Evolutionary conservation across 2,329 filamentous ascomycete genomes (phyloP).

Genomic region (Aspergillus transmontanensis): DNA sequence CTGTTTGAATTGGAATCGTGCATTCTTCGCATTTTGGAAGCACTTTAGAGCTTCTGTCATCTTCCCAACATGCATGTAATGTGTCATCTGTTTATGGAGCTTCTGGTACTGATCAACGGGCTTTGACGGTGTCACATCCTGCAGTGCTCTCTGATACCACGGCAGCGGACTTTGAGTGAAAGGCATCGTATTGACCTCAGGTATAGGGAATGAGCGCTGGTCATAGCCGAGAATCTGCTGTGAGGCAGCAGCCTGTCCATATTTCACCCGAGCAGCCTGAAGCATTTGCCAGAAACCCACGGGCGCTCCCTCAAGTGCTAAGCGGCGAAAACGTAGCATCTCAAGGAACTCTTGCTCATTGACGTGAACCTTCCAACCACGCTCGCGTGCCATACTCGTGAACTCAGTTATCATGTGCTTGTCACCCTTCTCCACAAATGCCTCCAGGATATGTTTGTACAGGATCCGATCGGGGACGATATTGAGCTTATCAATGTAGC

Average conservation of each 20-base stretch:
- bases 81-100: constrained; percentile 40
- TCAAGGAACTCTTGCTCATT: constrained; percentile 33
- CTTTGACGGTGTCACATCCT: constrained; percentile 30
- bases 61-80: constrained; percentile 41
- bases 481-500: constrained; percentile 37
- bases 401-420: constrained; percentile 35
- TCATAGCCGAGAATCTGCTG: constrained; percentile 41
- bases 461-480: constrained; percentile 42
- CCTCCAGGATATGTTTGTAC: constrained; percentile 44
- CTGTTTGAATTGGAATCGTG: constrained; percentile 34
- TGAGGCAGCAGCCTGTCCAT: constrained; percentile 34
- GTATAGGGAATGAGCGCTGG: constrained; percentile 31
- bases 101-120: constrained; percentile 36
- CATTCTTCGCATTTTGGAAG: constrained; percentile 32
- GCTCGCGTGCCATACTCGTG: constrained; percentile 30
- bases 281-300: constrained; percentile 46
- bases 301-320: constrained; percentile 37
- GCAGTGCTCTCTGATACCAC: constrained; percentile 36
- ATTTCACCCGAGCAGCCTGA: constrained; percentile 38
- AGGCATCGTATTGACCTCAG: constrained; percentile 30
- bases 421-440: constrained; percentile 43
- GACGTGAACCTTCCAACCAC: constrained; percentile 37
- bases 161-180: constrained; percentile 19
- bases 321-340: constrained; percentile 36
- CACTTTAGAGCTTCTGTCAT: constrained; percentile 33